Evolutionary conservation across 441 rosid species (phyloP).

Genomic region (Gossypium trilobum): DNA sequence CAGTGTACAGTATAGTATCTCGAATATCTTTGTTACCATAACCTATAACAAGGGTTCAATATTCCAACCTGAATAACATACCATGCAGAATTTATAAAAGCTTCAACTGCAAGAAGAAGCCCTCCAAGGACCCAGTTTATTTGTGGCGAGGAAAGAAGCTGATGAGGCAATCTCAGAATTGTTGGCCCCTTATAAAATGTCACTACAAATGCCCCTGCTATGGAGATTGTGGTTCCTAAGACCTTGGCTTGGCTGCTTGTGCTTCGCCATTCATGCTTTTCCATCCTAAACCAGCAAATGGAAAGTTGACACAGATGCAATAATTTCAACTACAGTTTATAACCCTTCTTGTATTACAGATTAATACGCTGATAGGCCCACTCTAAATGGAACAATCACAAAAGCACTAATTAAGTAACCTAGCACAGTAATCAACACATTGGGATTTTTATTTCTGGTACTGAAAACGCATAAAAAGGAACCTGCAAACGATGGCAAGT

Average conservation of each 20-base stretch:
- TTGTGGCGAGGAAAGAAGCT: conserved; percentile 14
- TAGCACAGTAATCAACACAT: background rate
- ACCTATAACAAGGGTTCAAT: background rate
- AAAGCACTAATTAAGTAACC: background rate
- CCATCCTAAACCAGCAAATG: conserved; percentile 31
- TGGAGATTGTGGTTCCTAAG: conserved; percentile 34
- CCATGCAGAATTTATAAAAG: conserved; percentile 20
- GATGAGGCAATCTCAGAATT: conserved; percentile 15
- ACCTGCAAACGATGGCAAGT: conserved; percentile 38
- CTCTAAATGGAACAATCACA: background rate
- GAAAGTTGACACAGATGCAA: background rate
- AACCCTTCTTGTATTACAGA: background rate
- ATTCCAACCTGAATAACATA: conserved; percentile 32
- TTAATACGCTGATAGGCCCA: background rate
- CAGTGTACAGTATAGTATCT: background rate
- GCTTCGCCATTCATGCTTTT: conserved; percentile 32
- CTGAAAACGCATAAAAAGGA: background rate
- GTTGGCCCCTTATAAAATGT: conserved; percentile 43
- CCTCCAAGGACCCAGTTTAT: conserved; percentile 36
- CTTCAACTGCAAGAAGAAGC: conserved; percentile 28
- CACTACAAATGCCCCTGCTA: conserved; percentile 39
- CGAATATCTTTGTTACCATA: background rate
- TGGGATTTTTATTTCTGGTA: background rate
- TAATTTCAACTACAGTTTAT: background rate
- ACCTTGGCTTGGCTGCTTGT: conserved; percentile 39